Base-by-base conservation (phyloP, 305 asterid species). In the Solanum aculeatissimum region DNA sequence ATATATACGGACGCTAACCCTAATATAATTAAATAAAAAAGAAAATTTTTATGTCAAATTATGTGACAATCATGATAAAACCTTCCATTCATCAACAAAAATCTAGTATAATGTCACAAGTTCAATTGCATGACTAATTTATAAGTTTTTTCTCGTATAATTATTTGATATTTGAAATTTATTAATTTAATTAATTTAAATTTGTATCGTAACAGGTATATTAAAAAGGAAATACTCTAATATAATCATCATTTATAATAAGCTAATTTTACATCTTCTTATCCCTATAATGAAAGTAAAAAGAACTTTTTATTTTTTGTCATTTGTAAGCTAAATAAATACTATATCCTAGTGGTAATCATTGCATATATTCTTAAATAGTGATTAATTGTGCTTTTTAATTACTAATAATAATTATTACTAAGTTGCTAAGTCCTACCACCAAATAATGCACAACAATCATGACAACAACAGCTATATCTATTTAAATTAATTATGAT, bases 361-460 rank as follows among this genome's bases (percentile, higher is more conserved):
- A 82, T 82, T 45, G 84, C 84, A 82, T 63, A 82, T 82, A 65
- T 82, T 82, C 84, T 78, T 32, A 45, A 43, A 82, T 82, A 82
- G 84, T 82, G 47, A 29, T 45, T 47, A 65, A 82, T 65, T 65
- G 21, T 82, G 21, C 8, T 63, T n/a, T 63, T 82, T 13, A 43
- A 27, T n/a, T 25, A 57, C 14, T 32, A 16, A 32, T 29, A 21
- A 18, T 18, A 18, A 82, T 82, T 45, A 82, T 82, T 82, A 42
- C 63, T 9, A 51, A 63, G 84, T 25, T 63, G 10, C 74, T 18
- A 51, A 51, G 77, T 65, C 63, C 78, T 10, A 63, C 35, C 32
- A 45, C 5, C 49, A 45, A 82, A 62, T 62, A 82, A 45, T 60
- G 60, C 58, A 82, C 14, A 82, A 43, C 49, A 82, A 82, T 82